Evolutionary conservation across 768 basidiomycete genomes (phyloP).

Genomic region (Collybia mongolica): DNA sequence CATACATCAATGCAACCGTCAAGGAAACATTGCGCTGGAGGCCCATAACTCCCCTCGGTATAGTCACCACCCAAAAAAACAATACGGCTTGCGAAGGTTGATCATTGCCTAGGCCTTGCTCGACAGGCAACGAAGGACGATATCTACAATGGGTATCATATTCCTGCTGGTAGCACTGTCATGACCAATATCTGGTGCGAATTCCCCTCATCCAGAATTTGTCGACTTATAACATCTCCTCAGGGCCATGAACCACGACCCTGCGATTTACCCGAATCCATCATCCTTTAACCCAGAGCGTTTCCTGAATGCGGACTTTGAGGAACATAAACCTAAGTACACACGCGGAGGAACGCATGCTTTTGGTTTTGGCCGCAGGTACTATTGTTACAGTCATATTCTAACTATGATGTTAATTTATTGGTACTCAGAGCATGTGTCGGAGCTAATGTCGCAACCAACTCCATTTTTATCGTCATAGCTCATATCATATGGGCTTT

Average conservation of each 20-base stretch:
- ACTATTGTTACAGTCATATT: too few species aligned
- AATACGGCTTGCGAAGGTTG: constrained; percentile 5
- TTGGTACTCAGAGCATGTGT: constrained; percentile 32
- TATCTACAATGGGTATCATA: constrained; percentile 36
- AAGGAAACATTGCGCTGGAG: constrained; percentile 33
- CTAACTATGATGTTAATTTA: too few species aligned
- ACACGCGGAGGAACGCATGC: constrained; percentile 27
- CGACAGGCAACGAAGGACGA: constrained; percentile 37
- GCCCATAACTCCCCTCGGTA: background rate
- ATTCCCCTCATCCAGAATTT: background rate
- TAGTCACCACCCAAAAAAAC: background rate
- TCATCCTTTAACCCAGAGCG: constrained; percentile 37
- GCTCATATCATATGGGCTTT: constrained; percentile 34
- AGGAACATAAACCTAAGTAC: constrained; percentile 18
- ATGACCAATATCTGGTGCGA: constrained; percentile 33
- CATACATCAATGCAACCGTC: constrained; percentile 35
- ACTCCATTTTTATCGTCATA: constrained; percentile 32
- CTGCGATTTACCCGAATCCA: constrained; percentile 29
- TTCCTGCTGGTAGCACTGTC: constrained; percentile 36
- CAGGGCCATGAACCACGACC: constrained; percentile 31
- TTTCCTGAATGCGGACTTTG: constrained; percentile 27
- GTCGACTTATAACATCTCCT: background rate
- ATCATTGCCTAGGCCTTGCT: constrained; percentile 20
- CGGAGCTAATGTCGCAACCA: constrained; percentile 32
- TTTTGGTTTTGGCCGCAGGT: constrained; percentile 36